Base-by-base conservation (phyloP, 164 flowering plant species). In the Sextonia rubra region DNA sequence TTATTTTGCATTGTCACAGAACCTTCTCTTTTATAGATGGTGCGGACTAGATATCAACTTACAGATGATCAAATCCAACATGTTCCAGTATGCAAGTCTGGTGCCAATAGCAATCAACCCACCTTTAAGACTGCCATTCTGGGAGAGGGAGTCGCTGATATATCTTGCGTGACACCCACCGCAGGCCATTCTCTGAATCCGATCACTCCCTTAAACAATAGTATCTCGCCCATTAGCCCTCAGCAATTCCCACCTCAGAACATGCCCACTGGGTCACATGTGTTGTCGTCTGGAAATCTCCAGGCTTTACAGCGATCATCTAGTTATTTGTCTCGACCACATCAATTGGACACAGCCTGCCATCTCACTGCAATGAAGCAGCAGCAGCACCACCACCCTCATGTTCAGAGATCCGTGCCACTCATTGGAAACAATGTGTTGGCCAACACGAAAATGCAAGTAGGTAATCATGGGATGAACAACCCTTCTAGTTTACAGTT, bases 251-350 rank as follows among this genome's bases (percentile, higher is more conserved):
- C 71, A 47, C 32, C 73, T 30, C 85, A 82, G 68, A 86, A 77
- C 80, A 75, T 75, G 24, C 70, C 79, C 24, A 65, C 86, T 70
- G 77, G 80, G 72, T 22, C 86, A 48, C 83, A 85, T 79, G 80
- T 87, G 83, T 77, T 83, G 23, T 90, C 94, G 69, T 83, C 88
- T 79, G 92, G 88, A 76, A 86, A 78, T 66, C 47, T 82, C 70
- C 98, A 90, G 67, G 71, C 87, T 52, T 37, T 27, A 52, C 62
- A 47, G 55, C 27, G 27, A 29, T 29, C 67, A 15, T 64, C 67
- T 17, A 12, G 67, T 29, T 64, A 30, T 64, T 30, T 68, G 26
- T 27, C 67, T 55, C 70, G 63, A 12, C 30, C 64, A 4, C 76
- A 60, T n/a, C 74, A 71, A 55, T 47, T 58, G 25, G 70, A 60